These are phyloP conservation scores for Helichrysum umbraculigerum DNA, from an alignment of 129 eudicot species.

Conservation along the genomic window DNA sequence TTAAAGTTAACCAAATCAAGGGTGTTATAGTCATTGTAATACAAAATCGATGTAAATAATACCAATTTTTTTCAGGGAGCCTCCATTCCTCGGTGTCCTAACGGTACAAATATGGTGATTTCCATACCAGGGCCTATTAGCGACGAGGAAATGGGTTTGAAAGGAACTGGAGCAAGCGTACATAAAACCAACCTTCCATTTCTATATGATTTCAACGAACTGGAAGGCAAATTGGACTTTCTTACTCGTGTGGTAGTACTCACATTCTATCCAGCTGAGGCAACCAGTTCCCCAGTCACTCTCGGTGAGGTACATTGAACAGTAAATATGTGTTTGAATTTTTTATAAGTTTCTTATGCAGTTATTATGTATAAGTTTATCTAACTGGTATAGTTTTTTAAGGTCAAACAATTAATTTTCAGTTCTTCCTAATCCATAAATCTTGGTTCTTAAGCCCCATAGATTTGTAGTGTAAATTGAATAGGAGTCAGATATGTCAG, in stretches of 20 bases:
- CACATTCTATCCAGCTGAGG: constrained; percentile 79
- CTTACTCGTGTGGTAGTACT: constrained; percentile 91
- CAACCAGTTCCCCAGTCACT: constrained; percentile 73
- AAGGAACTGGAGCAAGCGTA: constrained; percentile 60
- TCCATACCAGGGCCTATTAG: constrained; percentile 69
- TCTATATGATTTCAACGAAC: constrained; percentile 74
- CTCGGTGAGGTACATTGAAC: constrained; percentile 78
- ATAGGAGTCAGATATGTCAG: not conserved
- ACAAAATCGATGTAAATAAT: not conserved
- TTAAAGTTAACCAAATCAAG: not conserved
- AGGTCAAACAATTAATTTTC: not conserved
- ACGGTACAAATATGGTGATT: constrained; percentile 76
- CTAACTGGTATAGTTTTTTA: not conserved
- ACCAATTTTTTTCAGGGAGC: constrained; percentile 64
- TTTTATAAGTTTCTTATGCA: constrained; percentile 9
- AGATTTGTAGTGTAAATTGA: not conserved
- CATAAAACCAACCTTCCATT: constrained; percentile 53
- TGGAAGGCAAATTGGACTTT: constrained; percentile 84
- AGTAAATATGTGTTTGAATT: constrained; percentile 9
- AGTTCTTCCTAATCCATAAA: not conserved
- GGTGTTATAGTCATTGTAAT: constrained; percentile 16
- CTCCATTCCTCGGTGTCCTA: constrained; percentile 78
- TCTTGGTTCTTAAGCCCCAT: constrained; percentile 6
- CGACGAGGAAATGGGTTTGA: constrained; percentile 71
- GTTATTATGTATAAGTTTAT: not conserved